phyloP scores from a whole-genome alignment of 2,329 filamentous ascomycete species.

The Penicillium sclerotigenum region DNA sequence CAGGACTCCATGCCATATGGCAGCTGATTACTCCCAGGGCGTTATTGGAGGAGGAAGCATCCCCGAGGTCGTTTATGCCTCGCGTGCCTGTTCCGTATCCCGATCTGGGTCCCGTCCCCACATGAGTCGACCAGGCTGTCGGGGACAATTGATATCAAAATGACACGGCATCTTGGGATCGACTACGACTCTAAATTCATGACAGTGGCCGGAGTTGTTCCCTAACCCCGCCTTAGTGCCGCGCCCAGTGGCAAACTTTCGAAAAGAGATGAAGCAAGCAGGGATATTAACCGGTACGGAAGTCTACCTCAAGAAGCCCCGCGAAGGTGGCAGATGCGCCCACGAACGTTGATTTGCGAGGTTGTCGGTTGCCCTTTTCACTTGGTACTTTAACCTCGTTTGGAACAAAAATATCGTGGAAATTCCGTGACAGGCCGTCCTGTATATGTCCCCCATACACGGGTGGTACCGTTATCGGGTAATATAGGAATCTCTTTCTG shows the following conservation, averaged over 20 bases:
- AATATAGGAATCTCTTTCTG: conserved; percentile 17
- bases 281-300: conserved; percentile 4
- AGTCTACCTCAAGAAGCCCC: not conserved
- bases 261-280: not conserved
- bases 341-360: conserved; percentile 1
- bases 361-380: not conserved
- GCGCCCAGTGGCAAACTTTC: not conserved
- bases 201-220: not conserved
- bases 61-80: not conserved
- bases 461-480: conserved; percentile 17
- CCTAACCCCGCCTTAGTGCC: not conserved
- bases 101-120: not conserved
- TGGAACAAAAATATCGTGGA: conserved; percentile 5
- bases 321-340: not conserved
- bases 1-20: not conserved
- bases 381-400: not conserved
- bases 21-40: not conserved
- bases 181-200: not conserved
- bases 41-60: not conserved
- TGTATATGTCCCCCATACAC: not conserved
- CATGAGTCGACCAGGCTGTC: not conserved
- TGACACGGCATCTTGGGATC: not conserved
- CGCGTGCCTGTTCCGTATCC: not conserved
- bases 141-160: not conserved
- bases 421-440: conserved; percentile 6